Percentiles rank a stretch among this genome's conserved stretches.
These are phyloP conservation scores for Magnaporthiopsis rhizophila DNA, from an alignment of 2,329 filamentous ascomycete species.

Conservation along the genomic window DNA sequence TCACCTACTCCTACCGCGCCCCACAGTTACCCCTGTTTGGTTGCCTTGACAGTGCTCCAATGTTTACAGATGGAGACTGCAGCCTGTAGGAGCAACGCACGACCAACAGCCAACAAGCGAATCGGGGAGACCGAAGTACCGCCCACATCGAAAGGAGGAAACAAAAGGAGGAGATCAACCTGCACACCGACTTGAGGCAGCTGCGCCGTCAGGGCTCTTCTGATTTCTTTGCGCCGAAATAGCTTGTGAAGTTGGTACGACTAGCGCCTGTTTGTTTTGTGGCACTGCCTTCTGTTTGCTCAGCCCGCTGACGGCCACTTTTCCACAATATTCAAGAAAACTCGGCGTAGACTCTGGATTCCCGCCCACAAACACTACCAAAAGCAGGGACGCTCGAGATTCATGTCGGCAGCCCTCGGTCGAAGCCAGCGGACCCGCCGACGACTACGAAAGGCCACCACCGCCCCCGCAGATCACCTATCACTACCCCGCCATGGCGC, in stretches of 20 bases:
- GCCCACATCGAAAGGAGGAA: too few species aligned
- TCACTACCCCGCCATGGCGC: constrained; percentile 15
- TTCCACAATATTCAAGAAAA: constrained; percentile 13
- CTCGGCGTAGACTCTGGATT: constrained; percentile 18
- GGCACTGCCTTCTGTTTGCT: neutral
- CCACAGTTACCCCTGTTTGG: neutral
- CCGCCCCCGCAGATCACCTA: constrained; percentile 7
- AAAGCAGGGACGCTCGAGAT: constrained; percentile 7
- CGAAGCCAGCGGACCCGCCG: constrained; percentile 12
- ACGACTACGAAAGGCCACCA: constrained; percentile 18
- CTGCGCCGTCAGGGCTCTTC: neutral
- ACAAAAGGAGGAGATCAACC: neutral
- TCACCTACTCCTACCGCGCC: neutral
- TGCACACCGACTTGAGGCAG: neutral
- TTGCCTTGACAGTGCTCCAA: neutral
- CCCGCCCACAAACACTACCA: constrained; percentile 20
- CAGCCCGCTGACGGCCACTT: too few species aligned
- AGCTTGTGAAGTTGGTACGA: neutral
- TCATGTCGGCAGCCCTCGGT: neutral
- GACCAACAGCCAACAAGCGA: neutral
- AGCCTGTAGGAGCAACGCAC: neutral
- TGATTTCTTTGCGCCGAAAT: neutral
- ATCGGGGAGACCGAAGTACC: neutral
- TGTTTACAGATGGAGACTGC: neutral
- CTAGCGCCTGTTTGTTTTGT: neutral